Evolutionary conservation across 2,329 filamentous ascomycete species (phyloP), one percentile per base, ranked within the genome.

Genomic region (Coleophoma crateriformis): DNA sequence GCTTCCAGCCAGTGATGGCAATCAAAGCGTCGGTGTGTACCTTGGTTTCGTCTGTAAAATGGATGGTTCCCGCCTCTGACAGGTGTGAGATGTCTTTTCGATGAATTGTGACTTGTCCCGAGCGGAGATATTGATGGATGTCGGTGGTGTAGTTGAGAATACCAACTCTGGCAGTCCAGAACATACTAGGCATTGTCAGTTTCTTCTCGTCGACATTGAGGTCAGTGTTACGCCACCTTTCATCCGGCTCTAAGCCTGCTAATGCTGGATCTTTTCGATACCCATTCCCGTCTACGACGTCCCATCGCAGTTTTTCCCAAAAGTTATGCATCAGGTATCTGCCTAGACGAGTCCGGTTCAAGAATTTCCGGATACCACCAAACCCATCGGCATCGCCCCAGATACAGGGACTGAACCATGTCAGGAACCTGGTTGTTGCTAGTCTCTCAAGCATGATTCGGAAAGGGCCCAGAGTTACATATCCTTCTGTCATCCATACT

Each of bases 341-440:
- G 2, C 82, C 82, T 2, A 84, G 47, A 41, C 68, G 66, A 0
- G 79, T 84, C 33, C 71, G 69, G 54, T 86, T 81, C 46, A 81
- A 69, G 51, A 84, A 78, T n/a, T 64, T 60, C 6, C 79, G 73
- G 2, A 78, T 68, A 13, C 67, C 69, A n/a, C 72, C 68, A 54
- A 76, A 84, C 2, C 82, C 83, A 58, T 81, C 81, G 2, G 74
- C 77, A 1, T 74, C 70, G 4, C 82, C 83, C 82, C 84, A 90
- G n/a, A 85, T 75, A 61, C 85, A 90, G 0, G 87, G 87, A 45
- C 79, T 84, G 66, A 90, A 82, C 81, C 84, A 89, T 2, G 81
- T 85, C 47, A 90, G 67, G 54, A 86, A 74, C 0, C 87, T 81
- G 0, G 79, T 84, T 37, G 78, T 77, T 4, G 84, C 75, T 4